These are phyloP conservation scores for Boletus barrowsii DNA, from an alignment of 768 basidiomycete genomes.

Conservation along the genomic window DNA sequence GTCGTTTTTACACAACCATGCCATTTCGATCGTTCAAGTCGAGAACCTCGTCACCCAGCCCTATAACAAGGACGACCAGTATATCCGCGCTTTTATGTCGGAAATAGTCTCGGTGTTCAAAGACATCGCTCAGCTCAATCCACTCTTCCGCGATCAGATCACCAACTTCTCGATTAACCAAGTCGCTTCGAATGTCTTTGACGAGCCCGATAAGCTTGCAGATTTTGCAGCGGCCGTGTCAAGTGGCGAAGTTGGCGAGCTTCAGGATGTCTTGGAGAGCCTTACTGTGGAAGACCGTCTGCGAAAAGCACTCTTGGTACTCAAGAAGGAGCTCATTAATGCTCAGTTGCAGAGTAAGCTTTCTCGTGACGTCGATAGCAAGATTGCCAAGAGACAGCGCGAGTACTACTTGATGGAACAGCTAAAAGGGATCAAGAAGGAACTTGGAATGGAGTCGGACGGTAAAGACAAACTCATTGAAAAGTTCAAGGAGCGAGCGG, in stretches of 20 bases:
- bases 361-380: constrained; percentile 87
- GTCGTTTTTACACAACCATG: constrained; percentile 76
- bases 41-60: constrained; percentile 78
- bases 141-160: constrained; percentile 97
- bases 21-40: constrained; percentile 85
- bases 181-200: constrained; percentile 89
- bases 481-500: constrained; percentile 86
- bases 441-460: constrained; percentile 91
- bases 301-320: constrained; percentile 83
- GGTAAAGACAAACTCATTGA: constrained; percentile 94
- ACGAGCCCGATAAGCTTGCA: constrained; percentile 95
- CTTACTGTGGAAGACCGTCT: constrained; percentile 84
- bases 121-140: constrained; percentile 95
- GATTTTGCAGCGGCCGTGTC: constrained; percentile 97
- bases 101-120: constrained; percentile 98
- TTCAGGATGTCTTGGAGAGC: constrained; percentile 91
- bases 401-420: constrained; percentile 98
- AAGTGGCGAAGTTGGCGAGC: constrained; percentile 85
- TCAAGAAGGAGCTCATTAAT: constrained; percentile 98
- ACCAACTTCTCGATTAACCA: constrained; percentile 95
- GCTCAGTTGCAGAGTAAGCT: constrained; percentile 93
- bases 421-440: constrained; percentile 94
- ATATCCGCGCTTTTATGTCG: constrained; percentile 92
- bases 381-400: constrained; percentile 90
- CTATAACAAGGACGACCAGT: constrained; percentile 90